These are phyloP conservation scores for Phalaenopsis hybrid DNA, from an alignment of 116 monocot genomes.

Conservation along the genomic window DNA sequence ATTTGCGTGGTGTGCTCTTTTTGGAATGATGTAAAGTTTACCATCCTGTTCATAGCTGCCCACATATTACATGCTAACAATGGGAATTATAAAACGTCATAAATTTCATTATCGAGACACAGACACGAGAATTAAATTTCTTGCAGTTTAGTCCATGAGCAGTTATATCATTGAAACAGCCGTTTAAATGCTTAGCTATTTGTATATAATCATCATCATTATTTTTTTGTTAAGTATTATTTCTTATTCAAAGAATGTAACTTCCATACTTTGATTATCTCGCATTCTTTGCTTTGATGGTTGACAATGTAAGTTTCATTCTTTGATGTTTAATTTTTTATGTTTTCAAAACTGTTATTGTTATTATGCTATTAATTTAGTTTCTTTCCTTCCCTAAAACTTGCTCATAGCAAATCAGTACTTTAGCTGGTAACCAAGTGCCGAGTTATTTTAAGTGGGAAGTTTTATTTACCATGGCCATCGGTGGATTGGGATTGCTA, in stretches of 20 bases:
- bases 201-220: neutral
- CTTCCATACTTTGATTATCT: too few species aligned
- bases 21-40: neutral
- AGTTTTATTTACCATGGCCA: constrained; percentile 90
- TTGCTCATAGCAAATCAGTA: constrained; percentile 82
- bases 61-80: neutral
- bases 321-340: neutral
- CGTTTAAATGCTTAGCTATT: neutral
- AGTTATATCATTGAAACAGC: neutral
- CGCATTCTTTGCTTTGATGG: neutral
- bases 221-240: neutral
- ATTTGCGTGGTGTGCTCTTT: too few species aligned
- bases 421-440: constrained; percentile 64
- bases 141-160: too few species aligned
- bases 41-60: neutral
- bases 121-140: too few species aligned
- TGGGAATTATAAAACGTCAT: neutral
- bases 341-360: neutral
- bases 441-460: constrained; percentile 91
- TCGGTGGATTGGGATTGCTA: constrained; percentile 75
- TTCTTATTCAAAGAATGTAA: too few species aligned
- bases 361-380: neutral
- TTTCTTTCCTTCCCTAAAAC: neutral
- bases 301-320: neutral
- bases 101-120: neutral